Conservation (phyloP, 768 basidiomycete genomes). For the Coprinopsis sp. region DNA sequence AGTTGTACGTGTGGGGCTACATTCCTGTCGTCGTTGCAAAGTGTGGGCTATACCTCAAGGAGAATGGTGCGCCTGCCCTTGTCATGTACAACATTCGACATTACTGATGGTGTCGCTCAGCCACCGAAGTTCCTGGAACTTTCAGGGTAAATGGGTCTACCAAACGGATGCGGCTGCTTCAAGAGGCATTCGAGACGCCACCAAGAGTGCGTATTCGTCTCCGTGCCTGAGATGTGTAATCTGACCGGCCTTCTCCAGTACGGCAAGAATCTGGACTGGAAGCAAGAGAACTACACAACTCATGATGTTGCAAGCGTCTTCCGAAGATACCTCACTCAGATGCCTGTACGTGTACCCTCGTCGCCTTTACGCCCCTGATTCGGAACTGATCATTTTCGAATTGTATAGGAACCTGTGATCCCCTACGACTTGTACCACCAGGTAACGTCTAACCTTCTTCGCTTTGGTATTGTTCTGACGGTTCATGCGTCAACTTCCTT, state of each 20-base stretch:
- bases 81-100: not conserved
- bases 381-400: slow-evolving; percentile 4
- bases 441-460: slow-evolving; percentile 40
- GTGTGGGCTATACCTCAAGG: slow-evolving; percentile 93
- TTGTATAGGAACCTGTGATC: slow-evolving; percentile 83
- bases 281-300: slow-evolving; percentile 76
- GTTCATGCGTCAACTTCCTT: slow-evolving; percentile 3
- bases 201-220: slow-evolving; percentile 56
- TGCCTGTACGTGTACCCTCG: slow-evolving; percentile 68
- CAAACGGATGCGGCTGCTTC: slow-evolving; percentile 94
- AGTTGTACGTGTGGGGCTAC: slow-evolving; percentile 88
- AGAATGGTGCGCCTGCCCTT: slow-evolving; percentile 57
- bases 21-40: slow-evolving; percentile 98
- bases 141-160: slow-evolving; percentile 96
- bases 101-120: slow-evolving; percentile 28
- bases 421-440: slow-evolving; percentile 85
- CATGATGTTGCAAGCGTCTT: slow-evolving; percentile 98
- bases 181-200: slow-evolving; percentile 83
- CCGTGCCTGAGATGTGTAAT: slow-evolving; percentile 1
- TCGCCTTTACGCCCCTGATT: slow-evolving; percentile 8
- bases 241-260: slow-evolving; percentile 49
- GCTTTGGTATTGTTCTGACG: not conserved
- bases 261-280: slow-evolving; percentile 92
- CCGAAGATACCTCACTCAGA: slow-evolving; percentile 89
- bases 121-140: slow-evolving; percentile 88